Evolutionary conservation across 306 rosid genomes (phyloP).

Genomic region (Astragalus membranaceus): DNA sequence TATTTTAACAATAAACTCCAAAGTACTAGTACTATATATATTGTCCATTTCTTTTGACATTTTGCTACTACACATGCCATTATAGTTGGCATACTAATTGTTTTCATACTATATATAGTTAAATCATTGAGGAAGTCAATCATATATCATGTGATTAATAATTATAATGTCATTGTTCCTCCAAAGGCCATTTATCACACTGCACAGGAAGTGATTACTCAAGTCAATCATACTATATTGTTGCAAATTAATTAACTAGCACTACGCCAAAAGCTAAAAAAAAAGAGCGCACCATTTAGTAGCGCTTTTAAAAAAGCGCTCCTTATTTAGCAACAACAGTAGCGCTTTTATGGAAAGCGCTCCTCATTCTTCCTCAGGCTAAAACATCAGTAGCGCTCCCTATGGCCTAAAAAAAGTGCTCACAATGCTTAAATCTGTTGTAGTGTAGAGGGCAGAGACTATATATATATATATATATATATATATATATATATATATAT

Average conservation of each 20-base stretch:
- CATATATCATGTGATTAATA: neutral
- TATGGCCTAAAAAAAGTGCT: no score
- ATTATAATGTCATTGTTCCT: neutral
- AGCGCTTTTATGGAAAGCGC: no score
- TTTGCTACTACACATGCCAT: neutral
- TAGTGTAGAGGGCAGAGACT: neutral
- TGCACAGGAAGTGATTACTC: neutral
- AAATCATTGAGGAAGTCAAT: slow-evolving; percentile 17
- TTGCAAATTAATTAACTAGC: no score
- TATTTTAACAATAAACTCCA: neutral
- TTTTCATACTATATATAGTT: neutral
- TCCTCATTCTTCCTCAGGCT: no score
- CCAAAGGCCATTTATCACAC: neutral
- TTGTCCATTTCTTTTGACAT: slow-evolving; percentile 5
- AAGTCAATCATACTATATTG: neutral
- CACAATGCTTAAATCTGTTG: no score
- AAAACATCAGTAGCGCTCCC: no score
- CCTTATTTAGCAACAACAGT: no score
- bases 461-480: no score
- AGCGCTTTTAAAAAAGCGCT: no score
- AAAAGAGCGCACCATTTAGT: no score
- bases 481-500: no score
- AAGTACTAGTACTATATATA: neutral
- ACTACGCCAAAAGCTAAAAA: no score
- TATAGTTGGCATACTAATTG: neutral